Evolutionary conservation across 768 basidiomycete species (phyloP).

Genomic region (Fomitopsis serialis): DNA sequence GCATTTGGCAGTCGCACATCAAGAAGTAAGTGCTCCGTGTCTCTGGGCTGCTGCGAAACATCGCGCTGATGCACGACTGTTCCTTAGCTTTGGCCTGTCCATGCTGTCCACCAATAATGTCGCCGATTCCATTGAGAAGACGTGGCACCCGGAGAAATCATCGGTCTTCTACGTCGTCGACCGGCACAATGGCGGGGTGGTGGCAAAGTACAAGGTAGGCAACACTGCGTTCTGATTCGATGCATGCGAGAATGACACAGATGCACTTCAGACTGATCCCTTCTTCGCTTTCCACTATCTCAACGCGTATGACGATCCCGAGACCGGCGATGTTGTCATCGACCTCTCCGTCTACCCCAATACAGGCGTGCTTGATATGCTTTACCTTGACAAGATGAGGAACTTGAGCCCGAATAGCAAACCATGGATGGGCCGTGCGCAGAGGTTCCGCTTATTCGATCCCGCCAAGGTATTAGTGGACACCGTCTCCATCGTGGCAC

Average conservation of each 20-base stretch:
- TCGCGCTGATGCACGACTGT: neutral
- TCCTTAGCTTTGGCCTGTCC: constrained; percentile 10
- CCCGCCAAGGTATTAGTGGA: neutral
- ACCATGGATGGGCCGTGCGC: constrained; percentile 16
- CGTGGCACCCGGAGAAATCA: constrained; percentile 24
- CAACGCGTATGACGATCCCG: constrained; percentile 34
- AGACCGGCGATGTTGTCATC: constrained; percentile 27
- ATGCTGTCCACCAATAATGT: constrained; percentile 28
- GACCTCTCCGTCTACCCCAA: constrained; percentile 32
- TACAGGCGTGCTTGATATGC: constrained; percentile 25
- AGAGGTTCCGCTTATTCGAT: constrained; percentile 24
- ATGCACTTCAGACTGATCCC: constrained; percentile 17
- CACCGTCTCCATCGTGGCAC: neutral
- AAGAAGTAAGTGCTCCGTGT: constrained; percentile 1
- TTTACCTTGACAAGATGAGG: constrained; percentile 27
- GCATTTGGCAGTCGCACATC: constrained; percentile 27
- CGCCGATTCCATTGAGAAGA: constrained; percentile 25
- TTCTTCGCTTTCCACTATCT: constrained; percentile 37
- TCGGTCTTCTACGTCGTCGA: constrained; percentile 34
- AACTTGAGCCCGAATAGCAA: constrained; percentile 20
- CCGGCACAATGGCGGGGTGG: constrained; percentile 29
- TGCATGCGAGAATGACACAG: neutral
- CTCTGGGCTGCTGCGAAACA: neutral
- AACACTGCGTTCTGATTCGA: neutral
- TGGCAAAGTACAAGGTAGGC: constrained; percentile 29